phyloP scores from a whole-genome alignment of 495 filamentous ascomycete genomes.

The Staphylotrichum tortipilum region DNA sequence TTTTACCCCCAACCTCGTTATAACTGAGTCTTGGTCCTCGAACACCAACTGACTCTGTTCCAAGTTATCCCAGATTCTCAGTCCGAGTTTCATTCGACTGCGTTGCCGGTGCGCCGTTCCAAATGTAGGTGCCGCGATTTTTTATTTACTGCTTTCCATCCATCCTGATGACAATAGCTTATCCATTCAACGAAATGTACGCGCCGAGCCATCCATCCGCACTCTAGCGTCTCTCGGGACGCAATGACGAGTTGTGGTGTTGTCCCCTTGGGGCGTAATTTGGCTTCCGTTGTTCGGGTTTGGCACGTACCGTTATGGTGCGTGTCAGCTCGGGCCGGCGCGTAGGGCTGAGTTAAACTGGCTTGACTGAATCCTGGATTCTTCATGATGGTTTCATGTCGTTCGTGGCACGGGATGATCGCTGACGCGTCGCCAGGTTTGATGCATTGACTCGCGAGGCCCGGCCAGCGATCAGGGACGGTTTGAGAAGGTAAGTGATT shows the following conservation, averaged over 20 bases:
- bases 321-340: conserved; percentile 30
- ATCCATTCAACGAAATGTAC: conserved; percentile 96
- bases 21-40: background rate
- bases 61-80: background rate
- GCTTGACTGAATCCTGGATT: conserved; percentile 34
- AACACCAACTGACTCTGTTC: conserved; percentile 13
- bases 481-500: background rate
- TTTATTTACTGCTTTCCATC: no score
- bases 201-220: conserved; percentile 67
- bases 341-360: conserved; percentile 44
- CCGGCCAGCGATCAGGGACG: background rate
- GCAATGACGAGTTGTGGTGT: conserved; percentile 91
- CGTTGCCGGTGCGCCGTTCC: no score
- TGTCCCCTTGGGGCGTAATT: conserved; percentile 37
- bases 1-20: conserved; percentile 2
- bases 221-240: conserved; percentile 57
- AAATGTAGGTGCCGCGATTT: no score
- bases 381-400: background rate
- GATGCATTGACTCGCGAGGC: background rate
- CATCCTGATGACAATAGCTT: conserved; percentile 90
- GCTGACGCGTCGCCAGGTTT: conserved; percentile 5
- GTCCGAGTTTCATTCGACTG: no score
- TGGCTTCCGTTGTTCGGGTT: conserved; percentile 36
- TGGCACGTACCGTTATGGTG: conserved; percentile 37
- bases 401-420: background rate